Conservation (phyloP, 306 rosid genomes). For the Alnus rubra region DNA sequence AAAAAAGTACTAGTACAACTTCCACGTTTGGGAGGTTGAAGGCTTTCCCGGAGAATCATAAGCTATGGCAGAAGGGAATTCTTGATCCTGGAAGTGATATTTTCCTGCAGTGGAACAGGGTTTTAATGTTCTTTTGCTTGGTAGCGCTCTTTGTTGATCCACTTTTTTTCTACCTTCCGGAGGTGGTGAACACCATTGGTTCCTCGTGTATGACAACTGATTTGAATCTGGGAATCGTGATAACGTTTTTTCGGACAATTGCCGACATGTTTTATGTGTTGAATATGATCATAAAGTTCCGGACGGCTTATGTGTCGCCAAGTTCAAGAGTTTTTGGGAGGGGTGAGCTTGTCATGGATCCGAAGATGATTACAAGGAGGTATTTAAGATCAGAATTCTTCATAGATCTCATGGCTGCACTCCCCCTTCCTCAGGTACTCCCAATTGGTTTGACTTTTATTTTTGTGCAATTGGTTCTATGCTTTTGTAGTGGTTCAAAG, state of each 20-base stretch:
- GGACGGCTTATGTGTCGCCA: slow-evolving; percentile 81
- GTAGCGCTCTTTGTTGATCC: slow-evolving; percentile 84
- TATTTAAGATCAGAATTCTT: slow-evolving; percentile 72
- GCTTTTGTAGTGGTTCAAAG: background rate
- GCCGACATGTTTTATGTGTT: slow-evolving; percentile 72
- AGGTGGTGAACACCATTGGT: slow-evolving; percentile 39
- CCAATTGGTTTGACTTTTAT: background rate
- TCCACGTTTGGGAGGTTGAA: slow-evolving; percentile 46
- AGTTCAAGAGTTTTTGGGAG: slow-evolving; percentile 86
- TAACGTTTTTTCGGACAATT: slow-evolving; percentile 78
- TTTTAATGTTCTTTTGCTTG: slow-evolving; percentile 66
- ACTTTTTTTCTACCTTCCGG: slow-evolving; percentile 78
- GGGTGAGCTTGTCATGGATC: slow-evolving; percentile 90
- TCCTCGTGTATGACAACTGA: slow-evolving; percentile 73
- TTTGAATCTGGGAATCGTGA: slow-evolving; percentile 63
- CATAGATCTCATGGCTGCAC: slow-evolving; percentile 72
- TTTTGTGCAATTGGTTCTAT: background rate
- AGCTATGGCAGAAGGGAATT: slow-evolving; percentile 50
- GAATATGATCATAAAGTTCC: slow-evolving; percentile 68
- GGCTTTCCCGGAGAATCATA: slow-evolving; percentile 52
- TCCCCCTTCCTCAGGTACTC: slow-evolving; percentile 95
- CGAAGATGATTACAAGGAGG: slow-evolving; percentile 53
- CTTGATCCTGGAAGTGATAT: slow-evolving; percentile 85
- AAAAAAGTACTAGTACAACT: slow-evolving; percentile 22
- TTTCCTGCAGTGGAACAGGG: slow-evolving; percentile 72